Evolutionary conservation across 139 green algal genomes (phyloP), one percentile per base, ranked within the genome.

Genomic region (Micromonas pusilla): DNA sequence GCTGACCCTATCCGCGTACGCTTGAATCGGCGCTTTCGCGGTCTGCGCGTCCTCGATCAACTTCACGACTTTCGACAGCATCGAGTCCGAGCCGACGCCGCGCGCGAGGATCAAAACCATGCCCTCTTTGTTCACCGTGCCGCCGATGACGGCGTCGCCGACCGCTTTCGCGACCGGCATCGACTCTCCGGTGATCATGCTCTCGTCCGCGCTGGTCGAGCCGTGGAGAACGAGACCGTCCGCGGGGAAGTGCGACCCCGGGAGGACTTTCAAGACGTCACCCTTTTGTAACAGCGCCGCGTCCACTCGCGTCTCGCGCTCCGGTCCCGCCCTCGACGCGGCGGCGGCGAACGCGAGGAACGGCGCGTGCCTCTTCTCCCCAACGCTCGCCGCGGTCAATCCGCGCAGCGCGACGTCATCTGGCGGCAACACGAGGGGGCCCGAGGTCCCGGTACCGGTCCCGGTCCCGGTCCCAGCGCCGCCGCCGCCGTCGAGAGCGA

Each of bases 111-210:
- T 80, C 83, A 97, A 97, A 66, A 98, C 79, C 19, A 45, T 76
- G 13, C 80, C 80, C 39, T 20, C 73, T 1, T 28, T 66, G 66
- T 88, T 88, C 38, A 86, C 45, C 52, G 95, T 98, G 31, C 95
- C 95, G 3, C 93, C 94, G 31, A 96, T 93, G 23, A 97, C 89
- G 3, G 79, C 53, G 33, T 85, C 83, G 1, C 92, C 93, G 0
- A 70, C 39, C 1, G 54, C 28, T 79, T 98, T 97, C 34, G 68
- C 64, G 65, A 97, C 92, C 0, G 92, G 88, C 31, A 74, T 39
- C 53, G 86, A 82, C 84, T 97, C 94, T 13, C 95, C 95, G 23
- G 93, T 98, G 34, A 99, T 87, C 95, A 98, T 97, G 82, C 87
- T 84, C 84, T 99, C 95, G 65, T 99, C 91, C 31, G 94, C 84